Conservation (phyloP, 805 yeast genomes). For the Yarrowia porcina region DNA sequence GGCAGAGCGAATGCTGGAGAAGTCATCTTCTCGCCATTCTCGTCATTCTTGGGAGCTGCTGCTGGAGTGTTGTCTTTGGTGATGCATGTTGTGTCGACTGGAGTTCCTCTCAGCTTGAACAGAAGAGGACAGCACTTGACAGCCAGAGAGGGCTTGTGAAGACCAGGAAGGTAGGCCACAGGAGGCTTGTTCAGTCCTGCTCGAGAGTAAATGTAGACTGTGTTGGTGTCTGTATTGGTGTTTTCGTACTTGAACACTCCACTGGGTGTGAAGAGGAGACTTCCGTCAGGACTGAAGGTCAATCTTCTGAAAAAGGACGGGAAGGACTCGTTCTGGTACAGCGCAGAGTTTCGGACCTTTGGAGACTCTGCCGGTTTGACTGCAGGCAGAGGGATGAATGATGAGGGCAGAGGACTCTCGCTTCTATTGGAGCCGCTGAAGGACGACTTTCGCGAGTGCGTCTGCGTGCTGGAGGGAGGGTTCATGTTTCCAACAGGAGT, state of each 20-base stretch:
- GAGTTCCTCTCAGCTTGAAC: constrained; percentile 43
- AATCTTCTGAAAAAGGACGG: constrained; percentile 88
- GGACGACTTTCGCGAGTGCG: constrained; percentile 45
- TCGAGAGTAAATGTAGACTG: constrained; percentile 78
- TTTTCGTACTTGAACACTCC: constrained; percentile 52
- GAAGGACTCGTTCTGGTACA: constrained; percentile 71
- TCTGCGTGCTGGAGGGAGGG: constrained; percentile 36
- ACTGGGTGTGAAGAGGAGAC: constrained; percentile 70
- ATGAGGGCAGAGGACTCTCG: constrained; percentile 29
- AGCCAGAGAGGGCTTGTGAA: constrained; percentile 80
- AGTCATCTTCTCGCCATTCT: neutral
- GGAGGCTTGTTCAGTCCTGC: constrained; percentile 67
- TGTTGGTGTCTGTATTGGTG: constrained; percentile 46
- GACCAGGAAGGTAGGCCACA: constrained; percentile 71
- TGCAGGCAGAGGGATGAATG: constrained; percentile 47
- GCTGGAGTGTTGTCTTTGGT: neutral
- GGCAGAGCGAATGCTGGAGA: constrained; percentile 53
- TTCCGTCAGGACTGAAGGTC: constrained; percentile 87
- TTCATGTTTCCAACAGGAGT: constrained; percentile 33
- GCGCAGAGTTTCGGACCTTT: constrained; percentile 24
- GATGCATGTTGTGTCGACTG: neutral
- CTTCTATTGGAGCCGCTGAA: constrained; percentile 30
- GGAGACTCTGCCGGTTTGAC: constrained; percentile 44
- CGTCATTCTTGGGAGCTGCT: neutral
- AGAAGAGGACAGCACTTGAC: constrained; percentile 69